Conservation (phyloP, 164 flowering plant genomes). For the Magnolia officinalis region DNA sequence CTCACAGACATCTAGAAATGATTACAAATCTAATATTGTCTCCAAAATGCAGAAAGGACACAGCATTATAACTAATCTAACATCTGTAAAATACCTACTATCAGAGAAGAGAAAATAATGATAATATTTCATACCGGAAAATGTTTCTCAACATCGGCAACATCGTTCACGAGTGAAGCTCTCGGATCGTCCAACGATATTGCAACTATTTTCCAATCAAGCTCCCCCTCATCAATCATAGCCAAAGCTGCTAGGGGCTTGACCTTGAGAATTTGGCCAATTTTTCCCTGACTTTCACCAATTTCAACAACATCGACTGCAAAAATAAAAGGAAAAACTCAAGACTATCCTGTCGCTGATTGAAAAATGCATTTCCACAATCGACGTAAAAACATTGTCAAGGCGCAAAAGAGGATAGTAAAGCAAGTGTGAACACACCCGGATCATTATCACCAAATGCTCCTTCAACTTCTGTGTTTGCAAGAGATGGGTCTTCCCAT, state of each 20-base stretch:
- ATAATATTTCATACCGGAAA: constrained; percentile 57
- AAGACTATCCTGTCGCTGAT: not conserved
- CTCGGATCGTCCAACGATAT: constrained; percentile 93
- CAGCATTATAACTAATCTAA: too few species aligned
- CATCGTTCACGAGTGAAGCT: constrained; percentile 86
- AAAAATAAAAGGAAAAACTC: constrained; percentile 3
- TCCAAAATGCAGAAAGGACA: not conserved
- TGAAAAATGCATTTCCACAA: not conserved
- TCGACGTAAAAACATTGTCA: not conserved
- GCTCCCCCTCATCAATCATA: constrained; percentile 98
- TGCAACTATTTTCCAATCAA: constrained; percentile 99
- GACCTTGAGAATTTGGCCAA: constrained; percentile 78
- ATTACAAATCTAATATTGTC: not conserved
- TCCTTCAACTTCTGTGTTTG: constrained; percentile 84
- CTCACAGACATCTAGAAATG: too few species aligned
- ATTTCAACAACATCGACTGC: constrained; percentile 99
- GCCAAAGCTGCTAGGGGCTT: constrained; percentile 94
- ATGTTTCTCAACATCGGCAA: constrained; percentile 91
- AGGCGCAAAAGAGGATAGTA: not conserved
- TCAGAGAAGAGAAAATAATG: not conserved
- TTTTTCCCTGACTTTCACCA: constrained; percentile 64
- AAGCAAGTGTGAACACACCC: constrained; percentile 14
- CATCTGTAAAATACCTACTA: not conserved
- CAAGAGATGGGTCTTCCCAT: constrained; percentile 94
- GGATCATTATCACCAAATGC: constrained; percentile 95